Conservation (phyloP, 371 early-diverging fungal species). For the Circinella minor region DNA sequence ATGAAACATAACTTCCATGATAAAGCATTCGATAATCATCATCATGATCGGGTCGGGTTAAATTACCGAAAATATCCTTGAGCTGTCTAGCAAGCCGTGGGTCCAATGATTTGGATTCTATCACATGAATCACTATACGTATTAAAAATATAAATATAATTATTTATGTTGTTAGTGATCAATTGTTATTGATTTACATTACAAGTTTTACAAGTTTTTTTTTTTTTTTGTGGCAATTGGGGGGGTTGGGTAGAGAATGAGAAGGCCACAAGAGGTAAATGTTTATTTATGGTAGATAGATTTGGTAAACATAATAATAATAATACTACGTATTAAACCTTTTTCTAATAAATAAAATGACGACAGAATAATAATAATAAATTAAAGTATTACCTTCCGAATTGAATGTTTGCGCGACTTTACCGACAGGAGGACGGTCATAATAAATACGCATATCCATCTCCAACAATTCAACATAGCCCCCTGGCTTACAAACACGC, state of each 20-base stretch:
- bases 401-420: conserved; percentile 36
- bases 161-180: no score
- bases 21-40: conserved; percentile 2
- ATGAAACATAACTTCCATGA: conserved; percentile 38
- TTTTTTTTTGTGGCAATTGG: no score
- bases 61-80: conserved; percentile 26
- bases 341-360: not conserved
- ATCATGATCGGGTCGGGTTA: conserved; percentile 6
- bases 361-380: not conserved
- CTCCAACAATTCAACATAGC: conserved; percentile 46
- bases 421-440: conserved; percentile 18
- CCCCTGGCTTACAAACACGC: conserved; percentile 42
- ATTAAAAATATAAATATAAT: not conserved
- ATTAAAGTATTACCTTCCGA: conserved; percentile 33
- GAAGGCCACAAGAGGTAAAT: no score
- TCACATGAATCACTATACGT: conserved; percentile 34
- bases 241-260: no score
- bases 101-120: conserved; percentile 34
- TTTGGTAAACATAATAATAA: no score
- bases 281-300: no score
- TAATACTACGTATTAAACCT: no score
- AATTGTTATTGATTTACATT: no score
- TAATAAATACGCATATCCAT: conserved; percentile 47
- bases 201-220: no score
- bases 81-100: conserved; percentile 39